These are phyloP conservation scores for Crithidia sp. DNA, from an alignment of 208 protist species.

Conservation along the genomic window DNA sequence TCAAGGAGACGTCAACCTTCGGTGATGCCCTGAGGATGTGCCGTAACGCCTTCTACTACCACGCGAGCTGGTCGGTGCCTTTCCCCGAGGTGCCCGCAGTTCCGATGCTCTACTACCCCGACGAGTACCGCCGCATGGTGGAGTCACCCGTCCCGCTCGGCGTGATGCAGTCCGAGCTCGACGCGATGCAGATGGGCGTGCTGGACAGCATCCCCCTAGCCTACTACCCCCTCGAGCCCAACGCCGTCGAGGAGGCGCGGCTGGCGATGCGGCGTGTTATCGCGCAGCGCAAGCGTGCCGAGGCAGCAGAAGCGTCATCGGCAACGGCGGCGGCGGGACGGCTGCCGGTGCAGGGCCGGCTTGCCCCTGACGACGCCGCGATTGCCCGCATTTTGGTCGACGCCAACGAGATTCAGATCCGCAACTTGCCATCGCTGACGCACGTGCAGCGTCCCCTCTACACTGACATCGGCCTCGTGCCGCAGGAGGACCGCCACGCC, in stretches of 20 bases:
- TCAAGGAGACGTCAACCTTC: slow-evolving; percentile 26
- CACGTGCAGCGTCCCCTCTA: slow-evolving; percentile 83
- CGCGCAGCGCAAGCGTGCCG: slow-evolving; percentile 26
- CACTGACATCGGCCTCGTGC: slow-evolving; percentile 81
- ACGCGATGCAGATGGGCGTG: slow-evolving; percentile 71
- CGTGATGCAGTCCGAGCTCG: slow-evolving; percentile 85
- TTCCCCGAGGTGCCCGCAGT: slow-evolving; percentile 55
- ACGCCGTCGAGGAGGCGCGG: slow-evolving; percentile 50
- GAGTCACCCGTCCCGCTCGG: slow-evolving; percentile 41
- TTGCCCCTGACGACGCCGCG: slow-evolving; percentile 61
- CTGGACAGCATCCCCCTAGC: slow-evolving; percentile 71
- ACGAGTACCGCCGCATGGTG: slow-evolving; percentile 53
- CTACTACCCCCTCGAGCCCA: slow-evolving; percentile 65
- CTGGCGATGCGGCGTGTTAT: slow-evolving; percentile 34
- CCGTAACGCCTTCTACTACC: slow-evolving; percentile 65
- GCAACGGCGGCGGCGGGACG: slow-evolving; percentile 40
- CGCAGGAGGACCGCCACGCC: slow-evolving; percentile 78
- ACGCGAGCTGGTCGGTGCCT: slow-evolving; percentile 69
- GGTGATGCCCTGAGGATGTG: slow-evolving; percentile 61
- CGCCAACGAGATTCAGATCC: slow-evolving; percentile 48
- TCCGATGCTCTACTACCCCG: slow-evolving; percentile 73
- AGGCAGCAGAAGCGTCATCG: slow-evolving; percentile 40
- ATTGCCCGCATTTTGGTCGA: slow-evolving; percentile 81
- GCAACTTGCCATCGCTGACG: slow-evolving; percentile 73
- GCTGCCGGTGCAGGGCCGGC: slow-evolving; percentile 25